Conservation (phyloP, 495 filamentous ascomycete genomes). For the Aspergillus nanangensis region DNA sequence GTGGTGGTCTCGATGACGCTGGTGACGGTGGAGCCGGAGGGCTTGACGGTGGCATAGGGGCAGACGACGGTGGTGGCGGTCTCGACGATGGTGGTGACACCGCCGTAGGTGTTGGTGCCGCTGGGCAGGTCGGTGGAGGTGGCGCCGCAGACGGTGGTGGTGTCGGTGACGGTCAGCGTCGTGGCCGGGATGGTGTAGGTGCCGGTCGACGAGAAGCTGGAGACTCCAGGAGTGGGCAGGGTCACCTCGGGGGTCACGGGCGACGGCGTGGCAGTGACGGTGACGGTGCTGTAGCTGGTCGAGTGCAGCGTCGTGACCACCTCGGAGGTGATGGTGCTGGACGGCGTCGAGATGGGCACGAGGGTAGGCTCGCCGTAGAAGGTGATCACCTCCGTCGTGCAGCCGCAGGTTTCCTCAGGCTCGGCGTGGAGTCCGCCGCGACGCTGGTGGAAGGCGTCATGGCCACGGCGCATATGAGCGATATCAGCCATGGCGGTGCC, state of each 20-base stretch:
- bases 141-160: slow-evolving; percentile 64
- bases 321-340: slow-evolving; percentile 26
- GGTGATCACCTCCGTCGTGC: slow-evolving; percentile 64
- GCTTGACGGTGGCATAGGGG: slow-evolving; percentile 67
- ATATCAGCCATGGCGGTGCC: slow-evolving; percentile 55
- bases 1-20: slow-evolving; percentile 68
- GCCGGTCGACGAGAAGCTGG: slow-evolving; percentile 67
- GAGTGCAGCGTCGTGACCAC: slow-evolving; percentile 24
- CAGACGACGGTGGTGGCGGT: slow-evolving; percentile 67
- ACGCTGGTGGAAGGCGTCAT: slow-evolving; percentile 56
- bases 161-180: slow-evolving; percentile 66
- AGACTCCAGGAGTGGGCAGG: slow-evolving; percentile 63
- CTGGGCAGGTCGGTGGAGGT: slow-evolving; percentile 57
- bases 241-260: slow-evolving; percentile 22
- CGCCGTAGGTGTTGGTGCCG: slow-evolving; percentile 69
- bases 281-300: slow-evolving; percentile 38
- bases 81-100: slow-evolving; percentile 70
- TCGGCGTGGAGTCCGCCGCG: slow-evolving; percentile 25
- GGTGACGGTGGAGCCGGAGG: slow-evolving; percentile 56
- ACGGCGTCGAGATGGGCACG: slow-evolving; percentile 7
- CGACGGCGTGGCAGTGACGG: slow-evolving; percentile 23
- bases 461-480: slow-evolving; percentile 53
- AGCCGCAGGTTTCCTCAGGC: slow-evolving; percentile 51
- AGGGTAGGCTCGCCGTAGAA: slow-evolving; percentile 53
- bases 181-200: slow-evolving; percentile 77